These are phyloP conservation scores for Lyophyllum decastes DNA, from an alignment of 768 basidiomycete genomes.

Conservation along the genomic window DNA sequence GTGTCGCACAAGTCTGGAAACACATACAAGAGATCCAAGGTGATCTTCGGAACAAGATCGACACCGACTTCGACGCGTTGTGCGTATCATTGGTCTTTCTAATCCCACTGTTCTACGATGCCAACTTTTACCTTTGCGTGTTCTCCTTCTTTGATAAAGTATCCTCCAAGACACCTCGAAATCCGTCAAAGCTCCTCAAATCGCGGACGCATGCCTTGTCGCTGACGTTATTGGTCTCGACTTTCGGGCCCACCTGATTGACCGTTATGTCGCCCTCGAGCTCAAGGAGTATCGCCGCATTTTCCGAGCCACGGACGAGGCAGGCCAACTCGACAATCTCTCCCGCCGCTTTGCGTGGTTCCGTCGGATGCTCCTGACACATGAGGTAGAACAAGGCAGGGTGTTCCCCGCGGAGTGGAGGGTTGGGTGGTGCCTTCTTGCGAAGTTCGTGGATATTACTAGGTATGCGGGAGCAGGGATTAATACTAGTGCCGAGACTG, in stretches of 20 bases:
- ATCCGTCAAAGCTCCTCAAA: constrained; percentile 60
- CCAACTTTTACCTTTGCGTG: not conserved
- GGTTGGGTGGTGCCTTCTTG: constrained; percentile 77
- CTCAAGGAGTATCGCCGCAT: constrained; percentile 96
- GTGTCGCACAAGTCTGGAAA: constrained; percentile 76
- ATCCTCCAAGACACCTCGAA: constrained; percentile 71
- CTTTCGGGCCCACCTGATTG: constrained; percentile 77
- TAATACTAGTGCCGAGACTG: not conserved
- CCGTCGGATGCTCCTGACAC: constrained; percentile 75
- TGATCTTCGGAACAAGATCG: constrained; percentile 77
- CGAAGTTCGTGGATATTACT: constrained; percentile 90
- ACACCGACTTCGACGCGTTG: constrained; percentile 92
- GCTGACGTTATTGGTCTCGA: constrained; percentile 88
- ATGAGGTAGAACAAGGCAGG: constrained; percentile 84
- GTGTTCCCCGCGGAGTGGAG: constrained; percentile 88
- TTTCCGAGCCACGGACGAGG: constrained; percentile 91
- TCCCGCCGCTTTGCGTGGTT: constrained; percentile 96
- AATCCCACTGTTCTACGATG: not conserved
- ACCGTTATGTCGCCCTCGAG: constrained; percentile 87
- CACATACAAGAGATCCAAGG: constrained; percentile 82
- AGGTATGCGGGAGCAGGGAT: constrained; percentile 45
- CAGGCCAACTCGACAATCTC: constrained; percentile 95
- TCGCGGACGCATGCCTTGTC: constrained; percentile 85
- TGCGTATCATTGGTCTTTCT: constrained; percentile 39
- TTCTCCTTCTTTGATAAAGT: not conserved